These are phyloP conservation scores for Lipomyces starkeyi DNA, from an alignment of 805 yeast genomes.

Conservation along the genomic window DNA sequence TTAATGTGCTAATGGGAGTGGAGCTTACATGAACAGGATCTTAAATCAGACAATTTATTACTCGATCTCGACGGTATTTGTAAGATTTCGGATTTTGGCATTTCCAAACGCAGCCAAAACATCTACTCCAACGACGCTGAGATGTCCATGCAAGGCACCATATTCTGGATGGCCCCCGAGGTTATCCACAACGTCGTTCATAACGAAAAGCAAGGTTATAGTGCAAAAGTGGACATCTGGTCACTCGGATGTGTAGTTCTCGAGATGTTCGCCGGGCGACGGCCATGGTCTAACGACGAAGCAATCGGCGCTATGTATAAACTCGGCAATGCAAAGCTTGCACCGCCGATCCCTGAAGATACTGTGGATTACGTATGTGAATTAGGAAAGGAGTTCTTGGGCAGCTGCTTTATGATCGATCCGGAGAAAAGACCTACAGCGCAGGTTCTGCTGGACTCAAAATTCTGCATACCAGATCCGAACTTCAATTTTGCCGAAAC, in stretches of 20 bases:
- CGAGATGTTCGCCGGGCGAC: conserved; percentile 96
- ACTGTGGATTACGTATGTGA: conserved; percentile 66
- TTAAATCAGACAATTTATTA: conserved; percentile 90
- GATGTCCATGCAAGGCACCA: conserved; percentile 98
- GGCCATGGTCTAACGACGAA: conserved; percentile 97
- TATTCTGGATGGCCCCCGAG: conserved; percentile 99
- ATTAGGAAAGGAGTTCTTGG: conserved; percentile 73
- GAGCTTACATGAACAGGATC: conserved; percentile 52
- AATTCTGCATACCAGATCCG: conserved; percentile 43
- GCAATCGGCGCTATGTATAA: conserved; percentile 94
- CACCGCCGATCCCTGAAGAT: conserved; percentile 97
- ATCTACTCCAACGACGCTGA: conserved; percentile 90
- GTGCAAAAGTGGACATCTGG: conserved; percentile 99
- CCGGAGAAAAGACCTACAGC: conserved; percentile 94
- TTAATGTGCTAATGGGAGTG: background rate
- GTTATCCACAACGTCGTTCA: conserved; percentile 84
- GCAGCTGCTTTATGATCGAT: conserved; percentile 74
- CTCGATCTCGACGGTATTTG: conserved; percentile 91
- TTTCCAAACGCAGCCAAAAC: conserved; percentile 76
- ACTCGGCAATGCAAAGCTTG: conserved; percentile 79
- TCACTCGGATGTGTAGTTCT: conserved; percentile 95
- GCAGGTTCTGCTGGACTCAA: conserved; percentile 53
- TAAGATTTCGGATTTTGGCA: conserved; percentile 96
- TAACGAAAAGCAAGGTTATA: conserved; percentile 83
- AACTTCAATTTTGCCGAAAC: conserved; percentile 61